These are phyloP conservation scores for Boletus semigastroideus DNA, from an alignment of 1,284 basidiomycete genomes.

Conservation along the genomic window DNA sequence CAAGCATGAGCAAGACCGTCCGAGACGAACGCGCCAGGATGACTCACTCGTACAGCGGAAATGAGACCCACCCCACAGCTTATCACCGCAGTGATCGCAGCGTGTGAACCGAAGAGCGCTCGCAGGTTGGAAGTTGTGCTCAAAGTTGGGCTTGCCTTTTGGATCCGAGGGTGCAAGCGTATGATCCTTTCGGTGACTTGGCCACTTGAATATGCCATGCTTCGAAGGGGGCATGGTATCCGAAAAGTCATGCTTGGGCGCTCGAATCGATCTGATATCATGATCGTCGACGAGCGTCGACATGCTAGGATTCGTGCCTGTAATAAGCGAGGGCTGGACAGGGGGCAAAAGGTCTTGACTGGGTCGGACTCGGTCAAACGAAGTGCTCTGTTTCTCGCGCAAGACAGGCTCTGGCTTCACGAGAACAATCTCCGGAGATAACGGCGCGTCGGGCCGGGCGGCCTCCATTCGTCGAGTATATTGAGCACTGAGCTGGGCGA, in stretches of 20 bases:
- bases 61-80: constrained; percentile 98
- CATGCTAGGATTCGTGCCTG: constrained; percentile 27
- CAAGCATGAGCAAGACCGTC: constrained; percentile 7
- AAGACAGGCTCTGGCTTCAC: constrained; percentile 18
- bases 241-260: constrained; percentile 20
- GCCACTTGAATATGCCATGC: constrained; percentile 64
- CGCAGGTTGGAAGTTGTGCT: constrained; percentile 89
- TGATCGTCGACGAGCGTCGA: constrained; percentile 23
- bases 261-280: constrained; percentile 26
- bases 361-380: constrained; percentile 35
- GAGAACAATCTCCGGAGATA: constrained; percentile 25
- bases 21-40: not conserved
- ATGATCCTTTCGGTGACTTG: constrained; percentile 49
- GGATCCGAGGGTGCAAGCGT: constrained; percentile 27
- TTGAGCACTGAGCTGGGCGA: constrained; percentile 82
- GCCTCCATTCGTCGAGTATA: constrained; percentile 75
- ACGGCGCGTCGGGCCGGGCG: constrained; percentile 37
- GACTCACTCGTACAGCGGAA: constrained; percentile 77
- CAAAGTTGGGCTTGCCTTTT: constrained; percentile 48
- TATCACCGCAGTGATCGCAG: constrained; percentile 95
- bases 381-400: constrained; percentile 35
- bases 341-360: constrained; percentile 21
- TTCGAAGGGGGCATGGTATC: constrained; percentile 43
- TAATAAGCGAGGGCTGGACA: constrained; percentile 31
- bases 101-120: constrained; percentile 87